A percentile compares a stretch with the other conserved stretches of the same genome.
Conservation (phyloP, 352 stramenopile genomes). For the Pythium dissotocum region DNA sequence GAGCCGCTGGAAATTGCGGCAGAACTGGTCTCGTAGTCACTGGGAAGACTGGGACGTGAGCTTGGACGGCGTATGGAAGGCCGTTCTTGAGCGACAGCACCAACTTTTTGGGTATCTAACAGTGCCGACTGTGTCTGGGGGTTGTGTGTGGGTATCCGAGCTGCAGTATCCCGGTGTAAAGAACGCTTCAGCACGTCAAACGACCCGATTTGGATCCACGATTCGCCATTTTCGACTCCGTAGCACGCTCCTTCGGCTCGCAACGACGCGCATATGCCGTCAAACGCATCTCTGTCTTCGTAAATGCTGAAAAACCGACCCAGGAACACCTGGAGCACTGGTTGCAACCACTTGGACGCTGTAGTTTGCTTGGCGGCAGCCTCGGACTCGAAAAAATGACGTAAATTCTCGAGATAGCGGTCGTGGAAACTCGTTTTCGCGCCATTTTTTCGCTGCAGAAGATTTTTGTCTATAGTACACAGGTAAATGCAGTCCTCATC, state of each 20-base stretch:
- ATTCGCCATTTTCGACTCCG: background rate
- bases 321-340: slow-evolving; percentile 14
- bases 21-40: slow-evolving; percentile 7
- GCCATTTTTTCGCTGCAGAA: background rate
- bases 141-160: slow-evolving; percentile 36
- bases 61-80: background rate
- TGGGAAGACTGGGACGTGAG: slow-evolving; percentile 5
- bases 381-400: slow-evolving; percentile 9
- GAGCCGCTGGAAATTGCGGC: background rate
- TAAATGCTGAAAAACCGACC: slow-evolving; percentile 13
- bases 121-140: background rate
- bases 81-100: background rate
- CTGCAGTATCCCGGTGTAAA: slow-evolving; percentile 37
- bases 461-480: slow-evolving; percentile 2
- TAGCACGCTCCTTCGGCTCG: slow-evolving; percentile 4
- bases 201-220: slow-evolving; percentile 13
- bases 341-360: background rate
- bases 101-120: background rate
- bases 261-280: slow-evolving; percentile 4
- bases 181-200: slow-evolving; percentile 47
- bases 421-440: slow-evolving; percentile 14
- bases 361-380: background rate
- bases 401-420: slow-evolving; percentile 20
- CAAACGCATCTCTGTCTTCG: slow-evolving; percentile 10
- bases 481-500: background rate